These are phyloP conservation scores for Trichosanthes cucumerina DNA, from an alignment of 306 rosid genomes.

Conservation along the genomic window DNA sequence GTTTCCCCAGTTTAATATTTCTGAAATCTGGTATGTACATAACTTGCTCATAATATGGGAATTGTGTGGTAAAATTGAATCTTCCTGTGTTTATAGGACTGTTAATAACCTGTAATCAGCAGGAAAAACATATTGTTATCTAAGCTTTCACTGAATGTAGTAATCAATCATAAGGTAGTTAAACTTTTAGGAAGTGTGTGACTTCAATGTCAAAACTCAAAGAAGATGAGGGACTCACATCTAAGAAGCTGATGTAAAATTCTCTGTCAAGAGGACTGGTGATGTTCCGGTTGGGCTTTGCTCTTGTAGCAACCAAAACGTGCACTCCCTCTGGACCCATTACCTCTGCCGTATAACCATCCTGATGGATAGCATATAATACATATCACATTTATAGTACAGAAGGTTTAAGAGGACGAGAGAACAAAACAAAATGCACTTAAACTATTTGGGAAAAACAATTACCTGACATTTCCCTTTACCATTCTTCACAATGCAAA, in stretches of 20 bases:
- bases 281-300: slow-evolving; percentile 49
- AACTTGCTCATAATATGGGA: slow-evolving; percentile 62
- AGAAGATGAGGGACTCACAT: slow-evolving; percentile 30
- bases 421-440: not conserved
- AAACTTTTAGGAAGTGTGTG: not conserved
- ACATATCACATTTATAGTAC: not conserved
- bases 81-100: slow-evolving; percentile 42
- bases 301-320: slow-evolving; percentile 80
- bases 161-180: not conserved
- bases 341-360: slow-evolving; percentile 67
- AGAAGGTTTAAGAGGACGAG: not conserved
- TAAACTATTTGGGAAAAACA: slow-evolving; percentile 1
- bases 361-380: slow-evolving; percentile 34
- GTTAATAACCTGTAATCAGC: slow-evolving; percentile 30
- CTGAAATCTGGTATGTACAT: slow-evolving; percentile 50
- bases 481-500: slow-evolving; percentile 56
- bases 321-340: slow-evolving; percentile 50
- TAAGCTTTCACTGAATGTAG: not conserved
- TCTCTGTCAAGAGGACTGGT: slow-evolving; percentile 53
- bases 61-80: slow-evolving; percentile 67
- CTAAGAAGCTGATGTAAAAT: slow-evolving; percentile 55
- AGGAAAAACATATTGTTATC: not conserved
- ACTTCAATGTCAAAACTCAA: not conserved
- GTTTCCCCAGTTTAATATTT: slow-evolving; percentile 45
- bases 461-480: slow-evolving; percentile 76